Evolutionary conservation across 306 rosid species (phyloP), one percentile per base, ranked within the genome.

Genomic region (Vigna radiata): DNA sequence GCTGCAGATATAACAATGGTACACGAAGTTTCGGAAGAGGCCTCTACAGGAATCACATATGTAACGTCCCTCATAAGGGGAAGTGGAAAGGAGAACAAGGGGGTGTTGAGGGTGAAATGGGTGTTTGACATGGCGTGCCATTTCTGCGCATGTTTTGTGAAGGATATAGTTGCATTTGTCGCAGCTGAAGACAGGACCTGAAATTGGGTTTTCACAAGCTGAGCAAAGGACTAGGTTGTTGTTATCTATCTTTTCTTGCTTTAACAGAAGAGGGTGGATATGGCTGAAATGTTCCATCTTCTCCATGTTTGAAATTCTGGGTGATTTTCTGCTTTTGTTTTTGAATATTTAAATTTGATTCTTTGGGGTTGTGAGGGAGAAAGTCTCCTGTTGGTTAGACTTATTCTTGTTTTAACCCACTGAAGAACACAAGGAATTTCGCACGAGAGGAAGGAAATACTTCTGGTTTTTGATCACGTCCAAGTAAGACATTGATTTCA

Each of bases 121-220:
- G 53, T 66, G 71, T 19, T 43, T 66, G 18, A 66, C 4, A 27
- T 41, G 49, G 18, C 71, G 53, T 19, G 52, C 12, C 13, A 41
- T 48, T 66, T 66, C 53, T 66, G 53, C 36, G 6, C 71, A 66
- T 66, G 36, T 12, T 66, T 66, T 66, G 71, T 66, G 71, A 66
- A 66, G 53, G 18, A 41, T 9, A 19, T 18, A 41, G 36, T 66
- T 13, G 53, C 71, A 66, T 66, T 10, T 11, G 6, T 11, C 18
- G 18, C 71, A 64, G 17, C 9, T 39, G 31, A 64, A 64, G n/a
- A 10, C 29, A 18, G 70, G 70, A 64, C 70, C 70, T 64, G 70
- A 64, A 37, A 64, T 39, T 64, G 49, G 29, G 41, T 37, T 18
- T 39, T 39, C 70, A 64, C 70, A 64, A 6, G 52, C 70, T 37